Evolutionary conservation across 768 basidiomycete genomes (phyloP).

Genomic region (Lactifluus pinguis): DNA sequence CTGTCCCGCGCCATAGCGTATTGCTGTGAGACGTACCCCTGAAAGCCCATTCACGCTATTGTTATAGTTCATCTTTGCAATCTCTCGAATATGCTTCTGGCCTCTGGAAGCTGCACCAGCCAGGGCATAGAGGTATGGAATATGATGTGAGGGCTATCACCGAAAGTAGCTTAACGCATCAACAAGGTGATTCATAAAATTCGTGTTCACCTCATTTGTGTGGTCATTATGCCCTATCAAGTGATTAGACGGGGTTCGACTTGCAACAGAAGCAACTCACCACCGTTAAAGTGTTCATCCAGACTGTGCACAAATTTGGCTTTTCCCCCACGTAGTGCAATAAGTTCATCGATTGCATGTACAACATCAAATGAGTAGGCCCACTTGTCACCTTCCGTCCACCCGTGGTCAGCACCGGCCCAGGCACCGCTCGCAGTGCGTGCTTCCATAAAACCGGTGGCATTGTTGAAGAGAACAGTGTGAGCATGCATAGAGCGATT

Average conservation of each 20-base stretch:
- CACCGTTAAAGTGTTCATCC: slow-evolving; percentile 46
- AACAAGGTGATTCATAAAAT: background rate
- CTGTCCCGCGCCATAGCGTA: background rate
- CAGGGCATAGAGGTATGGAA: slow-evolving; percentile 72
- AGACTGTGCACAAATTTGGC: slow-evolving; percentile 54
- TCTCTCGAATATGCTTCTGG: background rate
- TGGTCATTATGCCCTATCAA: background rate
- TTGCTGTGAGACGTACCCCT: background rate
- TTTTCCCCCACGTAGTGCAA: slow-evolving; percentile 57
- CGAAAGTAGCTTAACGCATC: background rate
- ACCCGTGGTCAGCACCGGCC: slow-evolving; percentile 61
- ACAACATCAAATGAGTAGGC: slow-evolving; percentile 75
- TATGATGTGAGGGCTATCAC: slow-evolving; percentile 70
- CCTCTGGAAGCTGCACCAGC: slow-evolving; percentile 63
- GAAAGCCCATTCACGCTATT: background rate
- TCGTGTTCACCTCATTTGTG: background rate
- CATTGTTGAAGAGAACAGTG: slow-evolving; percentile 57
- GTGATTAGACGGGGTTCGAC: background rate
- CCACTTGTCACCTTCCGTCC: slow-evolving; percentile 79
- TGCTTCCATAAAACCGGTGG: slow-evolving; percentile 78
- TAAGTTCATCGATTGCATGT: slow-evolving; percentile 56
- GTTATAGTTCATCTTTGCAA: background rate
- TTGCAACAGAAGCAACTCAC: slow-evolving; percentile 23
- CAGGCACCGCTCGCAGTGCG: slow-evolving; percentile 57
- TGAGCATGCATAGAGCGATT: slow-evolving; percentile 30